Conservation (phyloP, 129 eudicot species). For the Tagetes patula region DNA sequence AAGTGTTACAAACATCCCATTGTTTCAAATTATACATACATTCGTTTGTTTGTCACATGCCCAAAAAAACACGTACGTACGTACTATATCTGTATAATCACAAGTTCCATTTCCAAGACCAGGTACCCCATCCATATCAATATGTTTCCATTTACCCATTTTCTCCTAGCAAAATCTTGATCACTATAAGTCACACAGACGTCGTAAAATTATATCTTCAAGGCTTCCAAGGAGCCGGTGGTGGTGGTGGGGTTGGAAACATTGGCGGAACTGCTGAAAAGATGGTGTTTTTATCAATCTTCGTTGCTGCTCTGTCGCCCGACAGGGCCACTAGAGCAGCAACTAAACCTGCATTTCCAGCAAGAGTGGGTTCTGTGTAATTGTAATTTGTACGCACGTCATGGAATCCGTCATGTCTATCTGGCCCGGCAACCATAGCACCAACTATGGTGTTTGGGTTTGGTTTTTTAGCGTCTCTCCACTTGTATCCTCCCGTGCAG, state of each 20-base stretch:
- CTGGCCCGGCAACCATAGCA: slow-evolving; percentile 95
- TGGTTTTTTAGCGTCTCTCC: slow-evolving; percentile 55
- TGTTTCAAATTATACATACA: slow-evolving; percentile 43
- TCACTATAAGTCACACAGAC: slow-evolving; percentile 30
- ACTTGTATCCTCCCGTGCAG: slow-evolving; percentile 78
- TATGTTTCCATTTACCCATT: slow-evolving; percentile 21
- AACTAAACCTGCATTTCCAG: slow-evolving; percentile 86
- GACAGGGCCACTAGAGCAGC: slow-evolving; percentile 83
- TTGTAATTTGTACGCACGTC: slow-evolving; percentile 77
- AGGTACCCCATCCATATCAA: neutral
- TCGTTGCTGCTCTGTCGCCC: slow-evolving; percentile 39
- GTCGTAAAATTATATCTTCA: slow-evolving; percentile 27
- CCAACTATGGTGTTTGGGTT: slow-evolving; percentile 69
- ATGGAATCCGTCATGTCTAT: slow-evolving; percentile 64
- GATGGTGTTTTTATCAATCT: slow-evolving; percentile 75
- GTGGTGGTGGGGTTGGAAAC: slow-evolving; percentile 83
- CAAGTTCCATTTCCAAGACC: slow-evolving; percentile 26
- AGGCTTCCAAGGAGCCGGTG: slow-evolving; percentile 87
- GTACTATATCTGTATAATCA: slow-evolving; percentile 33
- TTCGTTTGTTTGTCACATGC: slow-evolving; percentile 25
- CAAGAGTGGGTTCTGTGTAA: slow-evolving; percentile 82
- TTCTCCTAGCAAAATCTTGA: slow-evolving; percentile 32
- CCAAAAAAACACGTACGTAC: slow-evolving; percentile 24
- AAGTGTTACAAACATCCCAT: slow-evolving; percentile 29
- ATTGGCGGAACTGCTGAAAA: slow-evolving; percentile 90